Conservation (phyloP, 768 basidiomycete species). For the Termitomyces sp. region DNA sequence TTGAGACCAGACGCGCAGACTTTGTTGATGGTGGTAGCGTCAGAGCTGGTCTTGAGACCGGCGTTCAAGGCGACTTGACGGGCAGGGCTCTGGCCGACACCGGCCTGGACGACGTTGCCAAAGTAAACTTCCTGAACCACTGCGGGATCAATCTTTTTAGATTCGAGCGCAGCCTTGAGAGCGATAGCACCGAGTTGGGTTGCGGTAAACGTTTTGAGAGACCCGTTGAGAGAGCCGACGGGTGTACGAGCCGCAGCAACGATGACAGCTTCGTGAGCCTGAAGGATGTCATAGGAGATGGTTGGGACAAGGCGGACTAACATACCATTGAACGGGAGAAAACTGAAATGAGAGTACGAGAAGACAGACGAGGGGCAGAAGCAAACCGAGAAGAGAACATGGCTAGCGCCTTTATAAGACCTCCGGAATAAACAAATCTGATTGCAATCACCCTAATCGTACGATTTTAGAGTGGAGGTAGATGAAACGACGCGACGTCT, state of each 20-base stretch:
- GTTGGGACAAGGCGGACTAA: conserved; percentile 8
- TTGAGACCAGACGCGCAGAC: conserved; percentile 99
- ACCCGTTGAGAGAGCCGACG: conserved; percentile 87
- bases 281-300: conserved; percentile 3
- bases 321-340: conserved; percentile 49
- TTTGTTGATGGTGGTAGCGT: conserved; percentile 99
- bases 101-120: conserved; percentile 97
- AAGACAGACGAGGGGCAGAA: conserved; percentile 30
- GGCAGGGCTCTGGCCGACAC: conserved; percentile 97
- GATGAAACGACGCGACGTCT: neutral
- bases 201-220: conserved; percentile 84
- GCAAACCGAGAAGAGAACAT: conserved; percentile 43
- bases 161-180: conserved; percentile 84
- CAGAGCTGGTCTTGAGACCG: conserved; percentile 80
- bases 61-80: conserved; percentile 91
- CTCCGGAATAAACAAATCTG: conserved; percentile 18
- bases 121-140: conserved; percentile 94
- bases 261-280: conserved; percentile 83
- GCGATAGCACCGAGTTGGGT: conserved; percentile 87
- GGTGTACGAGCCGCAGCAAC: conserved; percentile 93
- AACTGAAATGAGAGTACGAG: conserved; percentile 32
- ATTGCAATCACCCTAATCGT: conserved; percentile 29
- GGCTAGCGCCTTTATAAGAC: conserved; percentile 26
- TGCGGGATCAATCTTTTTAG: conserved; percentile 74
- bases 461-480: conserved; percentile 18